Evolutionary conservation across 2,329 filamentous ascomycete genomes (phyloP), one percentile per base, ranked within the genome.

Genomic region (Tolypocladium amazonense): DNA sequence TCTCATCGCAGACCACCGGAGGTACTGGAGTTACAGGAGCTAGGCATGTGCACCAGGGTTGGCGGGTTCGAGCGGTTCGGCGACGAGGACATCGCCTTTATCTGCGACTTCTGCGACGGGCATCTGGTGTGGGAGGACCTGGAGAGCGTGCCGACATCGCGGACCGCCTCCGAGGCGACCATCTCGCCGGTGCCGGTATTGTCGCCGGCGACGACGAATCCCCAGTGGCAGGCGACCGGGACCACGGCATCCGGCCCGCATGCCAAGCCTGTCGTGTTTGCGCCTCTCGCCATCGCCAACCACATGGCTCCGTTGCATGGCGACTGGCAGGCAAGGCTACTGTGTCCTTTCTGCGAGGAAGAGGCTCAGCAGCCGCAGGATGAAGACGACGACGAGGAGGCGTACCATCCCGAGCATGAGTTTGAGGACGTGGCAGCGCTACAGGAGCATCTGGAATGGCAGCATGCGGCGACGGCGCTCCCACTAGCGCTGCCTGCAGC

Each of bases 21-120:
- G 56, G 69, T 79, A 20, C 79, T 9, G 72, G 73, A 75, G 56
- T 69, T 79, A 20, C 79, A 82, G 60, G 81, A 81, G 68, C 72
- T 84, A 6, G 72, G 73, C 37, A 71, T 75, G 30, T 85, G 82
- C 70, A 81, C 81, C 64, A 67, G 69, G 4, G 74, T 81, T 2
- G 83, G 83, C n/a, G 73, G 75, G 35, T 85, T 85, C 62, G 79
- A 83, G 70, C 76, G 81, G 18, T 79, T 84, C 58, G 80, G 77
- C 50, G 78, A 83, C 38, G 68, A 70, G 45, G 81, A 84, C 61
- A 75, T 84, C 56, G 81, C 79, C 9, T 85, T 85, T 65, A 74
- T 83, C 9, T 86, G 83, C 72, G 81, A 86, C 70, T 85, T 80
- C 66, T 85, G 83, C 71, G 82, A 85, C 66, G 83, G 83, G 2